Evolutionary conservation across 768 basidiomycete genomes (phyloP).

Genomic region (Lentinula sp.): DNA sequence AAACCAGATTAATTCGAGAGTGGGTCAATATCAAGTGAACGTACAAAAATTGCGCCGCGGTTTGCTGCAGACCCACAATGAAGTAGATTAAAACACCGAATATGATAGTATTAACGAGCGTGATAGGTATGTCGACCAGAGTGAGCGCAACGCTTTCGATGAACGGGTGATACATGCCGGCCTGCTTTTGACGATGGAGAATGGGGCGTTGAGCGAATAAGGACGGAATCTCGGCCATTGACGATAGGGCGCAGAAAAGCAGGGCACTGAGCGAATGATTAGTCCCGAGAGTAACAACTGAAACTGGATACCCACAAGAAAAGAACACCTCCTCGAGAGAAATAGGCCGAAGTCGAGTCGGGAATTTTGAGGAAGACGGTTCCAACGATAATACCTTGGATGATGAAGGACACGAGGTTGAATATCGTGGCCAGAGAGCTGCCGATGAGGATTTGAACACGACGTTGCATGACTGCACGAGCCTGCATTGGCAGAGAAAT

Average conservation of each 20-base stretch:
- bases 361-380: conserved; percentile 58
- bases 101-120: conserved; percentile 34
- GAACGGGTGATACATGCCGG: conserved; percentile 59
- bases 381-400: conserved; percentile 49
- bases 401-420: conserved; percentile 43
- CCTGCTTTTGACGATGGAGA: conserved; percentile 47
- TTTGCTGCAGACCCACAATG: conserved; percentile 48
- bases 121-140: conserved; percentile 57
- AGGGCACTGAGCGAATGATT: conserved; percentile 33
- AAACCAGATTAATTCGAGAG: not conserved
- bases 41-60: conserved; percentile 62
- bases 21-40: conserved; percentile 14
- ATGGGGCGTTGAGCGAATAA: conserved; percentile 56
- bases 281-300: not conserved
- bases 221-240: conserved; percentile 59
- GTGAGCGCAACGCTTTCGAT: conserved; percentile 52
- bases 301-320: conserved; percentile 49
- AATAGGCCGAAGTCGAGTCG: conserved; percentile 52
- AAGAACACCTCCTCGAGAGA: conserved; percentile 73
- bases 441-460: conserved; percentile 39
- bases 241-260: conserved; percentile 51
- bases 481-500: conserved; percentile 40
- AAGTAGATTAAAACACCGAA: conserved; percentile 57
- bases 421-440: conserved; percentile 31
- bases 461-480: conserved; percentile 36